Base-by-base conservation (phyloP, 345 rosid genomes). In the Citrus sinensis region DNA sequence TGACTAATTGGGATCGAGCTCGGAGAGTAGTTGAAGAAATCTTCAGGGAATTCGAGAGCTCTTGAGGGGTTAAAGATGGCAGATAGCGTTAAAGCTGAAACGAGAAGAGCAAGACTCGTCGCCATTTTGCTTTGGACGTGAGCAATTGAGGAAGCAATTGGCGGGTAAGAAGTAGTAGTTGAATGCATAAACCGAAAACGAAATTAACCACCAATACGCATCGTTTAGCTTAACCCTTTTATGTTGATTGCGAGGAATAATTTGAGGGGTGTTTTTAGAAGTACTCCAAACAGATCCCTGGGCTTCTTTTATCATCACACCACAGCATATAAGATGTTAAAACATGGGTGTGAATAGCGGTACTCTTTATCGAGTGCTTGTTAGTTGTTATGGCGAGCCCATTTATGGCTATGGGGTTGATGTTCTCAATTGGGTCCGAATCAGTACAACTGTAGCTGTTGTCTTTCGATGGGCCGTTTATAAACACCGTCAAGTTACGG, bases 61-160 rank as follows among this genome's bases (percentile, higher is more conserved):
- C 32, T 80, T 82, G 81, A 66, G 60, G 70, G 74, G 39, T 82
- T 42, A 61, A 77, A 27, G 55, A 77, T 55, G 79, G 90, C 32
- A 83, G 74, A 75, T 82, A 79, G 59, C 66, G 79, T 56, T 77
- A 88, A 76, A 24, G 74, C 30, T 67, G 71, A 75, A 85, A 89
- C 80, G 46, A 87, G 78, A 71, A 73, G 58, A 80, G 66, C 81
- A 81, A 84, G 77, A 81, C 49, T 73, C 76, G 69, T 82, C 71
- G 87, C 35, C 92, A 88, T 73, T 37, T 8, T 24, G 65, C 35
- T 19, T 30, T 25, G 40, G 56, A 58, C 19, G n/a, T 34, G 39
- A 29, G 70, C 61, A 56, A 78, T 74, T 70, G 24, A 71, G 6
- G n/a, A 54, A 75, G 62, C 30, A 35, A 59, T 71, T 67, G 85